Percentiles rank a stretch among this genome's conserved stretches.
phyloP scores from a whole-genome alignment of 371 early-diverging fungal genomes.

The Aphelidium insulamus region DNA sequence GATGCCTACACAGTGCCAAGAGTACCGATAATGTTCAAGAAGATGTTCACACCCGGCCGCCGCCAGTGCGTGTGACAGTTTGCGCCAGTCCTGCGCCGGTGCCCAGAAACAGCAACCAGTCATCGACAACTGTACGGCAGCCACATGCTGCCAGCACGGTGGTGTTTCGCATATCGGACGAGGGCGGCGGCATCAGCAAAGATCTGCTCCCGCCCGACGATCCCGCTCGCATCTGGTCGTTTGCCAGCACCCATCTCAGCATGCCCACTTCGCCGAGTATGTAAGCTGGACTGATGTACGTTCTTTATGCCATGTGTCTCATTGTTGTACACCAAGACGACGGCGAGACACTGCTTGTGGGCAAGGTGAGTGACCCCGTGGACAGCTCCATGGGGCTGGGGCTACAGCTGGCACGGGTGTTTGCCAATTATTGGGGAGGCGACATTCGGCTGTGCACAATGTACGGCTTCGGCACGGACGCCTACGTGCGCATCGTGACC shows the following conservation, averaged over 20 bases:
- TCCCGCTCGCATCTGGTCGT: slow-evolving; percentile 59
- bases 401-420: slow-evolving; percentile 57
- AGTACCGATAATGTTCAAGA: too few species aligned
- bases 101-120: too few species aligned
- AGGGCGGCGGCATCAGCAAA: slow-evolving; percentile 80
- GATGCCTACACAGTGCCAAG: neutral
- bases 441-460: slow-evolving; percentile 40
- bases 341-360: slow-evolving; percentile 28
- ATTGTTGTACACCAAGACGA: too few species aligned
- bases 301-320: too few species aligned
- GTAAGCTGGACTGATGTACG: too few species aligned
- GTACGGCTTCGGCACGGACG: slow-evolving; percentile 73
- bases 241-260: slow-evolving; percentile 27
- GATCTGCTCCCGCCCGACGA: slow-evolving; percentile 34
- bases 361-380: slow-evolving; percentile 22
- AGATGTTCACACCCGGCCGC: too few species aligned
- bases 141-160: too few species aligned
- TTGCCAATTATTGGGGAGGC: slow-evolving; percentile 70
- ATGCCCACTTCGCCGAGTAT: slow-evolving; percentile 28
- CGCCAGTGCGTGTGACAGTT: slow-evolving; percentile 55
- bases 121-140: too few species aligned
- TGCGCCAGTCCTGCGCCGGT: slow-evolving; percentile 17
- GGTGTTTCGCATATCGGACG: slow-evolving; percentile 75
- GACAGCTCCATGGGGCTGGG: slow-evolving; percentile 48
- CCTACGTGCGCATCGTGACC: slow-evolving; percentile 56